These are phyloP conservation scores for Chlamydomonas schloesseri DNA, from an alignment of 139 green algal species.

Conservation along the genomic window DNA sequence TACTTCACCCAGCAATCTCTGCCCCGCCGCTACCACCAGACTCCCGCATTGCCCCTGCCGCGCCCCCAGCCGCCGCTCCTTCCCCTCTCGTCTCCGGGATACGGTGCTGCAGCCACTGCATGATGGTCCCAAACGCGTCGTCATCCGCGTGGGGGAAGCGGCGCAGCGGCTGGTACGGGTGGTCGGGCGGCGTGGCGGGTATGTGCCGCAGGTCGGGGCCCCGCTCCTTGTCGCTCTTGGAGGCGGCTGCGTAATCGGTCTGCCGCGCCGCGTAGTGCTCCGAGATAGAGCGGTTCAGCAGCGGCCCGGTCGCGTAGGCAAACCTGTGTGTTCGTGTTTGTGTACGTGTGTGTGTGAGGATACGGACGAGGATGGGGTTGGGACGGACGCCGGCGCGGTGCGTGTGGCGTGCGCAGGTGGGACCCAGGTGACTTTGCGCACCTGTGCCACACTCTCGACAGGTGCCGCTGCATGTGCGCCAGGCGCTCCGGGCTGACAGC, in stretches of 20 bases:
- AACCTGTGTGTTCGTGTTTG: background rate
- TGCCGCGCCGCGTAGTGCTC: no score
- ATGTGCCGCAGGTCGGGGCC: no score
- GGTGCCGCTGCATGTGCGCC: background rate
- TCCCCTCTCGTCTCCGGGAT: background rate
- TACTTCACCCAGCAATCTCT: no score
- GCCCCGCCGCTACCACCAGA: no score
- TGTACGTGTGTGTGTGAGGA: background rate
- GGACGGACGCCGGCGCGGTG: no score
- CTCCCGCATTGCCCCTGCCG: no score
- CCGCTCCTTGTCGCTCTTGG: no score
- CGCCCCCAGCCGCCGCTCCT: no score
- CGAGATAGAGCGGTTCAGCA: background rate
- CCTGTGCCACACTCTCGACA: background rate
- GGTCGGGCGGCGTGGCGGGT: background rate
- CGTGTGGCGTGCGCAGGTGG: no score
- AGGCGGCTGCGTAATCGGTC: no score
- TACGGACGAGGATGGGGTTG: no score
- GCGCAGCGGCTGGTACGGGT: background rate
- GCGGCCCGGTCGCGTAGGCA: background rate
- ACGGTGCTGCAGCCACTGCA: background rate
- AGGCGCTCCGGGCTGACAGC: background rate
- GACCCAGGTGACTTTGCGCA: background rate
- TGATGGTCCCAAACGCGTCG: background rate
- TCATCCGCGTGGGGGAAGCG: background rate